Evolutionary conservation across 2,329 filamentous ascomycete genomes (phyloP), one percentile per base, ranked within the genome.

Genomic region (Scortechinia acanthostroma): DNA sequence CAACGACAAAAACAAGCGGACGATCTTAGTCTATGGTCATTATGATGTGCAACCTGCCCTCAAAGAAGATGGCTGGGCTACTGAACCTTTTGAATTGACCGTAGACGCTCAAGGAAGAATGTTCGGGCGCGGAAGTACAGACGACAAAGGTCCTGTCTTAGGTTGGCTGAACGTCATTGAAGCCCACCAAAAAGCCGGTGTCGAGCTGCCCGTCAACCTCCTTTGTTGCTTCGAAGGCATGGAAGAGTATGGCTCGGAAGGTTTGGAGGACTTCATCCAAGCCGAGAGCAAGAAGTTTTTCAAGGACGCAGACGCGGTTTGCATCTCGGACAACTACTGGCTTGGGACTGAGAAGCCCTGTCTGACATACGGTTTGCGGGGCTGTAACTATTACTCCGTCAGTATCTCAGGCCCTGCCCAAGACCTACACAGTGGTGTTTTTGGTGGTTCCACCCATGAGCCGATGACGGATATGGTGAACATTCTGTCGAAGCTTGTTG

Each of bases 361-460:
- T 66, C 70, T 98, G 59, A 98, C 93, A 6, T 98, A 98, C 64
- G 93, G 93, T 55, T 85, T 98, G 50, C 87, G 93, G 53, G 93
- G 93, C 45, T 94, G 88, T 81, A 97, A 94, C 73, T 98, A 98
- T 77, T 98, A 97, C 74, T 88, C 86, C 44, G 69, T 98, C 54
- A 87, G 93, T 66, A 74, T 98, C 51, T 90, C 86, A 5, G 93
- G 93, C 1, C 93, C 93, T 10, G 93, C 84, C 33, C 88, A 91
- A 53, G 93, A 98, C 63, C 76, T 98, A 50, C 93, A 98, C 76
- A 94, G 88, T 58, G 93, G 93, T 63, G 91, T 98, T 35, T 98
- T 96, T 61, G 93, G 93, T 54, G 93, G 93, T 52, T 91, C 91
- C 43, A 90, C 90, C 4, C 91, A 97, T 63, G 93, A 98, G 73